Base-by-base conservation (phyloP, 805 yeast species). In the Yarrowia keelungensis region DNA sequence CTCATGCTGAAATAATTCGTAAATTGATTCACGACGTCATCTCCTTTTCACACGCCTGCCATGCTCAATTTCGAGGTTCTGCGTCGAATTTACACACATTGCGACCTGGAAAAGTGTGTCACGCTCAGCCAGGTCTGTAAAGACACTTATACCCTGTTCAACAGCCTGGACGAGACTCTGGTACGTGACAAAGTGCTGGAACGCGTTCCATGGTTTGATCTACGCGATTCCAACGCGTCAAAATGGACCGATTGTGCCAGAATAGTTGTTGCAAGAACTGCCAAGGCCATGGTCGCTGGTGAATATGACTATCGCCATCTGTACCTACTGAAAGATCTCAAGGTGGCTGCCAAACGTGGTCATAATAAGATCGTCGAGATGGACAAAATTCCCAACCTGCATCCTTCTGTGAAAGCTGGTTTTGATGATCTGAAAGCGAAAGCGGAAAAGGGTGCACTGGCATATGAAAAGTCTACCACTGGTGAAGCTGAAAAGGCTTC, bases 201-300 rank as follows among this genome's bases (percentile, higher is more conserved):
- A 49, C 54, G 54, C 38, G 54, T 49, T 32, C 39, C 54, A 32
- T 49, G 54, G 54, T 49, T 49, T 9, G 38, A 32, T 14, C 7
- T 49, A 10, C 12, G 15, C 39, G 38, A 32, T 32, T 49, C 54
- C 3, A 12, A 49, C 50, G 50, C 35, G 38, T 15, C 39, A 5
- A 49, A 19, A 8, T 49, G 54, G 54, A 19, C n/a, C 15, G 15
- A 49, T 3, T 15, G 14, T n/a, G 54, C 35, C 22, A 32, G 38
- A 32, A 7, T 49, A 1, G 14, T 35, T 32, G 54, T 49, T 11
- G 5, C 54, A 7, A 22, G 49, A 11, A 45, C 54, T 15, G 4
- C 8, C 8, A 49, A 35, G 39, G 39, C 39, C 4, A 10, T 49
- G 16, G 54, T 19, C 19, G 19, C 19, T 19, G 19, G 19, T 19